Conservation (phyloP, 306 rosid genomes). For the Crataegus laevigata region DNA sequence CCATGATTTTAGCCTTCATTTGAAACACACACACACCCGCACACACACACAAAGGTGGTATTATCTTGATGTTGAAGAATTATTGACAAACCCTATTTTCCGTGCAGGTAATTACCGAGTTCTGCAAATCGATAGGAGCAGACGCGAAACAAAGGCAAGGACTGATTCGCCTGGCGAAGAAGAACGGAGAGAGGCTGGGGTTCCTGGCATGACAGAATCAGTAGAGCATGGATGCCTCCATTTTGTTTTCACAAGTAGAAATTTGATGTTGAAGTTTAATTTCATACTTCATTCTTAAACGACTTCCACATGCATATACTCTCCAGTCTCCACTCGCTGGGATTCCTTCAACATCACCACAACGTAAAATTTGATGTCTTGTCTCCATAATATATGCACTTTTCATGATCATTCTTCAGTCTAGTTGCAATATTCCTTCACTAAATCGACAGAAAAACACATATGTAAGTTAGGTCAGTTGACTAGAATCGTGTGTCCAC, state of each 20-base stretch:
- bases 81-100: not conserved
- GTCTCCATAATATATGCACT: conserved; percentile 14
- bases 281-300: not conserved
- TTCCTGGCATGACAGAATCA: conserved; percentile 65
- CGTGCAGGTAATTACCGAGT: conserved; percentile 80
- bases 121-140: conserved; percentile 97
- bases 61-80: not conserved
- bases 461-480: too few relatives aligned
- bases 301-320: conserved; percentile 13
- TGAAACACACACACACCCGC: too few relatives aligned
- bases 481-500: too few relatives aligned
- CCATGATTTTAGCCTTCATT: not conserved
- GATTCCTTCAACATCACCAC: conserved; percentile 12
- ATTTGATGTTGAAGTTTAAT: conserved; percentile 16
- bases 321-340: conserved; percentile 7
- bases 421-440: conserved; percentile 3
- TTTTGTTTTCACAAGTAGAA: conserved; percentile 37
- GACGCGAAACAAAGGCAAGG: conserved; percentile 99
- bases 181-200: conserved; percentile 93
- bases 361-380: conserved; percentile 34
- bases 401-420: conserved; percentile 29
- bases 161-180: conserved; percentile 88
- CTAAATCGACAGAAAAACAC: not conserved
- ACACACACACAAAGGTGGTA: too few relatives aligned
- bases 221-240: conserved; percentile 6